Conservation (phyloP, 1,284 basidiomycete genomes). For the Austropuccinia psidii region DNA sequence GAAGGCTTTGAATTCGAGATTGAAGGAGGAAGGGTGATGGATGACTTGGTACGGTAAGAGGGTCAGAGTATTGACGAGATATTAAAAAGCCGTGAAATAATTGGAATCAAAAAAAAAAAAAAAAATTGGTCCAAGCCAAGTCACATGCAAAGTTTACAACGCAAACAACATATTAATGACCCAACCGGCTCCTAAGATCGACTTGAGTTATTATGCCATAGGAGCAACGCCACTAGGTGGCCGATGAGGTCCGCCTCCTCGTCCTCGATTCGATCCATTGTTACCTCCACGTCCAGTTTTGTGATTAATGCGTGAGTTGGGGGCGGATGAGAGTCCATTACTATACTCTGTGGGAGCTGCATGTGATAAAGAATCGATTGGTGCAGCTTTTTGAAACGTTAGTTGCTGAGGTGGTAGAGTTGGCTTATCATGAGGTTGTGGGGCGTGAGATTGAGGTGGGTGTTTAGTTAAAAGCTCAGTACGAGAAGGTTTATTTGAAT, state of each 20-base stretch:
- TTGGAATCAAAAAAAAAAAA: no score
- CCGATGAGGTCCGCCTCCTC: conserved; percentile 27
- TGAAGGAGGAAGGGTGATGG: not conserved
- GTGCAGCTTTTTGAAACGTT: conserved; percentile 36
- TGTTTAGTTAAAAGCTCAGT: conserved; percentile 8
- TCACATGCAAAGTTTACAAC: not conserved
- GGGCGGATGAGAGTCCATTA: conserved; percentile 16
- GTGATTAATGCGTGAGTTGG: conserved; percentile 8
- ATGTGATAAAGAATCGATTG: conserved; percentile 34
- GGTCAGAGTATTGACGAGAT: not conserved
- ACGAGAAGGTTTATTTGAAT: conserved; percentile 4
- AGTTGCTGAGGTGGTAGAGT: conserved; percentile 35
- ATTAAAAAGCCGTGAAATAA: no score
- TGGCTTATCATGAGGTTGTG: conserved; percentile 32
- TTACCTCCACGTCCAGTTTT: conserved; percentile 22
- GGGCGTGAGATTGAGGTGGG: conserved; percentile 4
- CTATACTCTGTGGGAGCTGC: conserved; percentile 35
- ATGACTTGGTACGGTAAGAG: not conserved
- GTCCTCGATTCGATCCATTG: conserved; percentile 21
- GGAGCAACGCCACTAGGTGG: conserved; percentile 19
- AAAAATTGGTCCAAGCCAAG: no score
- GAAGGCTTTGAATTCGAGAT: no score
- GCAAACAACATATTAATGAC: not conserved
- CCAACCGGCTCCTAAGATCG: not conserved
- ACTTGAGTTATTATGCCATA: conserved; percentile 10